Evolutionary conservation across 768 basidiomycete genomes (phyloP).

Genomic region (Hemileccinum rubropunctum): DNA sequence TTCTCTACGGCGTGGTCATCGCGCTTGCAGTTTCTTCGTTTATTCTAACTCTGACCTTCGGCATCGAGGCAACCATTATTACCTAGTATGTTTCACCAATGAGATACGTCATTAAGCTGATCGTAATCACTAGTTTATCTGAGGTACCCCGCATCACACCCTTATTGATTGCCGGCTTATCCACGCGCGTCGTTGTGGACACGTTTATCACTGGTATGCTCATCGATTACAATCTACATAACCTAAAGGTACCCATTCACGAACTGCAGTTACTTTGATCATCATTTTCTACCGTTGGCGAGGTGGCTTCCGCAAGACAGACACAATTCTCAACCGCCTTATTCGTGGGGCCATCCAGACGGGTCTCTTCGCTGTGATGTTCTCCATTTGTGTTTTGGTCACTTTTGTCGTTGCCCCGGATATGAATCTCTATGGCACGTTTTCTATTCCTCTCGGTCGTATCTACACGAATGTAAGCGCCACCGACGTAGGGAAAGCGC

Average conservation of each 20-base stretch:
- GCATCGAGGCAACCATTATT: constrained; percentile 43
- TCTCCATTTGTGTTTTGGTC: too few relatives aligned
- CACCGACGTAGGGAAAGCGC: too few relatives aligned
- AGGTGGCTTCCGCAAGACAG: too few relatives aligned
- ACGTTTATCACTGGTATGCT: constrained; percentile 40
- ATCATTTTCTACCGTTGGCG: too few relatives aligned
- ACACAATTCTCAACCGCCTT: too few relatives aligned
- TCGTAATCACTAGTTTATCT: constrained; percentile 30
- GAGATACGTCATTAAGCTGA: background rate
- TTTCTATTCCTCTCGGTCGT: too few relatives aligned
- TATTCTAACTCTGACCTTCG: constrained; percentile 14
- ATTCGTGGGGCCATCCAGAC: too few relatives aligned
- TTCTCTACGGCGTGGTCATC: constrained; percentile 34
- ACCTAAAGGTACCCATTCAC: background rate
- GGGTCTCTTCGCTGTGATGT: too few relatives aligned
- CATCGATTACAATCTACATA: background rate
- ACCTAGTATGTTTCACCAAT: constrained; percentile 30
- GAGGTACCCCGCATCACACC: constrained; percentile 40
- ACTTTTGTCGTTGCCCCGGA: too few relatives aligned
- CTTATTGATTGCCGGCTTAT: constrained; percentile 46
- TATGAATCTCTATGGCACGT: too few relatives aligned
- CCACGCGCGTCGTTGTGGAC: constrained; percentile 19
- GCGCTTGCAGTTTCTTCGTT: constrained; percentile 21
- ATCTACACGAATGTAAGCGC: too few relatives aligned
- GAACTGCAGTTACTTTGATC: too few relatives aligned